These are phyloP conservation scores for Penstemon davidsonii DNA, from an alignment of 257 asterid species.

Conservation along the genomic window DNA sequence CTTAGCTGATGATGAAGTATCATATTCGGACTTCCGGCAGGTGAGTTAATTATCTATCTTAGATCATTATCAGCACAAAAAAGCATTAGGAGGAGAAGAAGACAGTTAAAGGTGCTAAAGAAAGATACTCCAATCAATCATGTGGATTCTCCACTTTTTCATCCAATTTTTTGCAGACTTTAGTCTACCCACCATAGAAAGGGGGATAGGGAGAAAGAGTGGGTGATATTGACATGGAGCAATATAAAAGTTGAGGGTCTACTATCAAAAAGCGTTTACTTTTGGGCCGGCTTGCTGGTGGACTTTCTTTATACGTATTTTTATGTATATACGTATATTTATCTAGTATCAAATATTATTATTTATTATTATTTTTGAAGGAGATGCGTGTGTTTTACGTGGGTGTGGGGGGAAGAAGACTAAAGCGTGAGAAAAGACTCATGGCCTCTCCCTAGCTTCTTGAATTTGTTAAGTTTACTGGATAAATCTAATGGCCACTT, in stretches of 20 bases:
- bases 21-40: conserved; percentile 33
- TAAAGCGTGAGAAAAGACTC: conserved; percentile 1
- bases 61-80: conserved; percentile 43
- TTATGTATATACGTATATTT: background rate
- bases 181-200: conserved; percentile 39
- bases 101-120: conserved; percentile 43
- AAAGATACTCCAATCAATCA: conserved; percentile 48
- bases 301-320: conserved; percentile 47
- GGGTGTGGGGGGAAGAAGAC: conserved; percentile 27
- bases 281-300: conserved; percentile 76
- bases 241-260: conserved; percentile 63
- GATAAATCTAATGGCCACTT: conserved; percentile 37
- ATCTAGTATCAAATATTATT: background rate
- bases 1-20: conserved; percentile 24
- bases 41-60: conserved; percentile 28
- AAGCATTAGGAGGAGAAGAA: conserved; percentile 34
- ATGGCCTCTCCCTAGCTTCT: conserved; percentile 6
- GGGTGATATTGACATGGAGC: conserved; percentile 86
- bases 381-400: conserved; percentile 46
- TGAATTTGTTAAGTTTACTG: conserved; percentile 2
- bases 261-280: conserved; percentile 80
- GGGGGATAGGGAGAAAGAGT: conserved; percentile 17
- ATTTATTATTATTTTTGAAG: conserved; percentile 22
- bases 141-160: conserved; percentile 39
- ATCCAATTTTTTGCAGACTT: conserved; percentile 54